These are phyloP conservation scores for Saxophila tyrrhenica DNA, from an alignment of 495 filamentous ascomycete species.

Conservation along the genomic window DNA sequence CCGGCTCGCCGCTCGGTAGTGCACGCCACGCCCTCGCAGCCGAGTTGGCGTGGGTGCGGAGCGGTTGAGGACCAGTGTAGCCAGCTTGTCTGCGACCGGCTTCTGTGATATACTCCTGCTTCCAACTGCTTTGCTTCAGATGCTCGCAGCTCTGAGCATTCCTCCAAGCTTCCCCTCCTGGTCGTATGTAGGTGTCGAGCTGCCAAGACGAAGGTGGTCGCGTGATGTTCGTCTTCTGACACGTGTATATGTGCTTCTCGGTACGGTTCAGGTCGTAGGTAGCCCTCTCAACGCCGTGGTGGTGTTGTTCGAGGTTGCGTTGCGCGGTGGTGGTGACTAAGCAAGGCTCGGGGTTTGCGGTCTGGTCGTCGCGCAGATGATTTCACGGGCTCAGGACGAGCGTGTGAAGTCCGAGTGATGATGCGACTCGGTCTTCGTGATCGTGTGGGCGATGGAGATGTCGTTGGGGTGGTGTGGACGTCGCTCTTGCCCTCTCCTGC, in stretches of 20 bases:
- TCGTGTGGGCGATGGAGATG: not conserved
- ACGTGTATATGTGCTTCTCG: not conserved
- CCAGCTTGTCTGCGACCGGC: conserved; percentile 11
- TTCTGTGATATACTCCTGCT: not conserved
- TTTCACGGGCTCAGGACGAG: not conserved
- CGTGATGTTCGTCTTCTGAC: not conserved
- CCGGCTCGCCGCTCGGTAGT: conserved; percentile 2
- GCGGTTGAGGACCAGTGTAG: conserved; percentile 17
- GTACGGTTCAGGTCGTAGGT: not conserved
- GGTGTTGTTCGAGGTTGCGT: not conserved
- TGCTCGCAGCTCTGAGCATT: not conserved
- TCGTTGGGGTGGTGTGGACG: not conserved
- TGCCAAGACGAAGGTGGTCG: not conserved
- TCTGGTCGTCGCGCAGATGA: too few relatives aligned
- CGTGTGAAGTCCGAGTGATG: not conserved
- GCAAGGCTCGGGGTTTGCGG: too few relatives aligned
- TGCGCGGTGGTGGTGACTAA: not conserved
- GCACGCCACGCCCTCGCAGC: conserved; percentile 20
- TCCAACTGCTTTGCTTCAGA: not conserved
- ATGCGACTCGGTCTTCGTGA: not conserved
- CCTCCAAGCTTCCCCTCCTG: not conserved
- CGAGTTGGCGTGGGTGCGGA: conserved; percentile 17
- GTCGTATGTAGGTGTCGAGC: not conserved
- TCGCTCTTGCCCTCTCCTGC: not conserved
- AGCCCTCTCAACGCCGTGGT: not conserved